Conservation (phyloP, 371 early-diverging fungal genomes). For the Funneliformis caledonium region DNA sequence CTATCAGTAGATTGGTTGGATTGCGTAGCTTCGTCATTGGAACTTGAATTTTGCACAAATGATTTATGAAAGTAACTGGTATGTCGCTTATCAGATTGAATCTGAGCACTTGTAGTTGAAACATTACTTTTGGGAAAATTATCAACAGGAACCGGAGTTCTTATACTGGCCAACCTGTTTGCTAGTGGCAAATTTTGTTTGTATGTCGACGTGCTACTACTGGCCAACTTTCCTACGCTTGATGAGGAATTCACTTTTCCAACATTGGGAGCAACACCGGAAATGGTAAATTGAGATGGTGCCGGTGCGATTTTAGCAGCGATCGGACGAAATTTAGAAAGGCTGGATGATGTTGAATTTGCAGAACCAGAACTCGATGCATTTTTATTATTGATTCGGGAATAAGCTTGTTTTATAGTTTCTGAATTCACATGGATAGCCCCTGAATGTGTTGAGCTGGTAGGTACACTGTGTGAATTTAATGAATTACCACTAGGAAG, state of each 20-base stretch:
- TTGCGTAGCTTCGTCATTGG: background rate
- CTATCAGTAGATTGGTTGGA: background rate
- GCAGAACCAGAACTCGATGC: background rate
- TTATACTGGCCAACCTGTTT: background rate
- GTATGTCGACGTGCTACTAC: background rate
- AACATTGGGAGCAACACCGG: background rate
- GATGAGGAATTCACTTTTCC: background rate
- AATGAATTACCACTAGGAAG: background rate
- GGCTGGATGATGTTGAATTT: background rate
- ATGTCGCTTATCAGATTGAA: background rate
- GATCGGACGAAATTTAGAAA: background rate
- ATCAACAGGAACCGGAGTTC: background rate
- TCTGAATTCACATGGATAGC: background rate
- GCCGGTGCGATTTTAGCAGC: background rate
- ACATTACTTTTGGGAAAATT: background rate
- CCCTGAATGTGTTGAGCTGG: background rate
- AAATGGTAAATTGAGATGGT: background rate
- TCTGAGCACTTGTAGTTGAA: background rate
- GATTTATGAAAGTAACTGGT: background rate
- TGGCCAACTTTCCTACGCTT: no score
- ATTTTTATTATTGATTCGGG: background rate
- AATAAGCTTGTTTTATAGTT: background rate
- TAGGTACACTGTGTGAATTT: background rate
- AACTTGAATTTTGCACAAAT: background rate
- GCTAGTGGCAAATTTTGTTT: background rate